Base-by-base conservation (phyloP, 768 basidiomycete genomes). In the Mycena sanguinolenta region DNA sequence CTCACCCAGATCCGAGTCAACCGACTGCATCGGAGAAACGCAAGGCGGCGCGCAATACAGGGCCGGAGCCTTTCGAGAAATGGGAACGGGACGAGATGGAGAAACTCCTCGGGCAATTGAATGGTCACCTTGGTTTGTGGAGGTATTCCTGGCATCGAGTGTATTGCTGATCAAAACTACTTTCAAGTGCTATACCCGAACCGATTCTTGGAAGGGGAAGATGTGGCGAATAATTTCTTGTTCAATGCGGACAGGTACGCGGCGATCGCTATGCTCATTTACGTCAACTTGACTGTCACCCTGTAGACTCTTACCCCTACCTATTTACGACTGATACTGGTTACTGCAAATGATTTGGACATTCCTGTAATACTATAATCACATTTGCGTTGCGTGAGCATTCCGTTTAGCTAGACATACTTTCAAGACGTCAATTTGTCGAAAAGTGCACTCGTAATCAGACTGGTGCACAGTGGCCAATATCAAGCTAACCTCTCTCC, bases 1-100 rank as follows among this genome's bases (percentile, higher is more conserved):
- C 77, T 17, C 59, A 74, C 38, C 74, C 78, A 4, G 75, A 73
- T 34, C 16, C 74, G 12, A 64, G 73, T 54, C 73, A 71, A 28
- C 67, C 75, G 27, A 82, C 85, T 49, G 84, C 85, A 69, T 80
- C 84, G 30, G 74, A 77, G 60, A 74, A 75, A 34, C 82, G 82
- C 17, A 84, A 84, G 75, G 78, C 82, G 17, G 69, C 84, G 1
- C 84, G 84, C 5, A 65, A 16, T 25, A 63, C 71, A 70, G 86
- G 89, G 13, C 78, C 87, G 8, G 93, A 94, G 59, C 89, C 93
- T 0, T 96, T 95, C 75, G 91, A 93, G 58, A 90, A 90, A 70
- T 90, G 90, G 84, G 97, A 99, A 76, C 80, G 89, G 71, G 93
- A 93, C 46, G 94, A 95, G 78, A 98, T 98, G 96, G 97, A 98